A percentile compares a stretch with the other conserved stretches of the same genome.
Evolutionary conservation across 2,329 filamentous ascomycete species (phyloP).

Genomic region (Trichoderma hamatum): DNA sequence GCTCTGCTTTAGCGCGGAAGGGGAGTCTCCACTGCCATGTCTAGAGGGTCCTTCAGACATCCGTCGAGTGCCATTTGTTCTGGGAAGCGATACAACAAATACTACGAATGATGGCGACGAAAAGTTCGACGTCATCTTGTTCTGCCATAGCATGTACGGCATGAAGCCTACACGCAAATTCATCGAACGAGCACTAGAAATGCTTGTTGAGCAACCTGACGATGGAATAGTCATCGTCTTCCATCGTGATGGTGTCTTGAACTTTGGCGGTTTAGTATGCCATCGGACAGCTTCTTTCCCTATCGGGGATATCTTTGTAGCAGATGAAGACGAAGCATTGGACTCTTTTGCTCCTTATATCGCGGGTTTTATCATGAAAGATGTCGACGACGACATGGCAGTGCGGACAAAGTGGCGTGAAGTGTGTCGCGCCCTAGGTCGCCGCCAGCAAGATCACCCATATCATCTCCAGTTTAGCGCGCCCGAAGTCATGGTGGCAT

Average conservation of each 20-base stretch:
- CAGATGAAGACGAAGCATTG: constrained; percentile 49
- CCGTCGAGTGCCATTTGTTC: constrained; percentile 43
- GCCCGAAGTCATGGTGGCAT: constrained; percentile 55
- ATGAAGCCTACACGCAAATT: constrained; percentile 53
- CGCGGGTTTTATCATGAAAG: constrained; percentile 47
- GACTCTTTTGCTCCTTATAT: constrained; percentile 58
- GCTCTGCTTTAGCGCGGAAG: constrained; percentile 39
- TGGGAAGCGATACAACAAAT: constrained; percentile 30
- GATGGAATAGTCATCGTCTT: constrained; percentile 56
- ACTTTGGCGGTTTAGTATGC: constrained; percentile 53
- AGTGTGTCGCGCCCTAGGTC: constrained; percentile 53
- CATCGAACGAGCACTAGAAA: constrained; percentile 50
- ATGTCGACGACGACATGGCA: constrained; percentile 37
- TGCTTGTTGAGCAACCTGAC: constrained; percentile 47
- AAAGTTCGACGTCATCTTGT: constrained; percentile 59
- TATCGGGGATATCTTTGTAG: constrained; percentile 47
- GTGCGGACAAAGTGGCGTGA: constrained; percentile 51
- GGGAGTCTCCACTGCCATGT: constrained; percentile 44
- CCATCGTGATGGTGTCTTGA: constrained; percentile 52
- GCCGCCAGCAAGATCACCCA: constrained; percentile 42
- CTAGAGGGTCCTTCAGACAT: constrained; percentile 47
- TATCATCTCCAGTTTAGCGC: constrained; percentile 51
- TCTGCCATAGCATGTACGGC: constrained; percentile 68
- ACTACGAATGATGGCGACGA: constrained; percentile 34
- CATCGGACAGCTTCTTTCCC: constrained; percentile 52